Conservation (phyloP, 768 basidiomycete genomes). For the Hypsizygus marmoreus region DNA sequence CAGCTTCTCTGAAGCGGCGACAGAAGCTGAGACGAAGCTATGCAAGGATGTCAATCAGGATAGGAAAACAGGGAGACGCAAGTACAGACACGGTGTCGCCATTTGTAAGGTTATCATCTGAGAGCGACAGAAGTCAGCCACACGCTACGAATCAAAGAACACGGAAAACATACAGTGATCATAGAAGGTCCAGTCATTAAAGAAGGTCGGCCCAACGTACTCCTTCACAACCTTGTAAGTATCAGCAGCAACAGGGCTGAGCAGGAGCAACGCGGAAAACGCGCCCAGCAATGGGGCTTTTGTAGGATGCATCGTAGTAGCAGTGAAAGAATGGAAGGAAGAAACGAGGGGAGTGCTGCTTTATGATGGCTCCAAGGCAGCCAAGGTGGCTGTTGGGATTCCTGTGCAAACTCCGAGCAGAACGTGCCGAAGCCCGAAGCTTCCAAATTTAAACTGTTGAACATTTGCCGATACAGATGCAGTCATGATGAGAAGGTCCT, state of each 20-base stretch:
- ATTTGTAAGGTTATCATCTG: slow-evolving; percentile 72
- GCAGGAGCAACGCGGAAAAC: neutral
- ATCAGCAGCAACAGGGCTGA: slow-evolving; percentile 13
- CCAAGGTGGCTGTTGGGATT: too few species aligned
- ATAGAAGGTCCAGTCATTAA: slow-evolving; percentile 70
- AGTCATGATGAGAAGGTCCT: too few species aligned
- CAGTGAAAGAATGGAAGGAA: too few species aligned
- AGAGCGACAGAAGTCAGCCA: slow-evolving; percentile 1
- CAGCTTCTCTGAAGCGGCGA: slow-evolving; percentile 50
- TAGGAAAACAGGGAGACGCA: neutral
- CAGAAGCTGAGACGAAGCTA: slow-evolving; percentile 52
- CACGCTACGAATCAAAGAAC: neutral
- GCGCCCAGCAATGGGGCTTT: neutral
- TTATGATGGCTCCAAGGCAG: too few species aligned
- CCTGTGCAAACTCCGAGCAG: too few species aligned
- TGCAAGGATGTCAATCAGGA: slow-evolving; percentile 2
- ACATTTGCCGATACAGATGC: too few species aligned
- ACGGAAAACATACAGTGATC: slow-evolving; percentile 45
- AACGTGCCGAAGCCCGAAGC: too few species aligned
- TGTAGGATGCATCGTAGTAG: too few species aligned
- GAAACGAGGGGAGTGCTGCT: too few species aligned
- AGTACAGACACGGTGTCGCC: slow-evolving; percentile 54
- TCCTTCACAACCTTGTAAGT: slow-evolving; percentile 54
- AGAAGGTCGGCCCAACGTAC: slow-evolving; percentile 64
- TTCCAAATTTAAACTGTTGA: too few species aligned